Evolutionary conservation across 768 basidiomycete species (phyloP), one percentile per base, ranked within the genome.

Genomic region (Candolleomyces eurysporus): DNA sequence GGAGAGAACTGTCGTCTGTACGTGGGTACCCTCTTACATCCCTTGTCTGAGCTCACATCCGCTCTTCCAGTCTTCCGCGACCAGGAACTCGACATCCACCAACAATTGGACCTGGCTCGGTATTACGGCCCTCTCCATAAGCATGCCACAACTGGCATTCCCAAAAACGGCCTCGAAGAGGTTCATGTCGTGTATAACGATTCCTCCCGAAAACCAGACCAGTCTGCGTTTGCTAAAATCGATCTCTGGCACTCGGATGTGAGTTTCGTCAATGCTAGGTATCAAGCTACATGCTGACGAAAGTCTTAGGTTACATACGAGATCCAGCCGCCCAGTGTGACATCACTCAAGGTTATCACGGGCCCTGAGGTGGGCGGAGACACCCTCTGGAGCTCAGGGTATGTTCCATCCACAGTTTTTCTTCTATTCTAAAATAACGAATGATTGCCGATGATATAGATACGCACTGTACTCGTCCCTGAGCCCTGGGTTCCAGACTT

Each of bases 161-260:
- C 92, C 2, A 82, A 84, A 67, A 84, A 80, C 17, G 91, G 91
- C 16, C 78, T 91, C 4, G 87, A 91, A 67, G 88, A 90, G 75
- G 89, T 90, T 5, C 90, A 92, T 65, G 79, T 90, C 50, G 88
- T 90, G 26, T 92, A 88, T 72, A 89, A 84, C 62, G 87, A 89
- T 70, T 75, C 81, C 22, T 84, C 83, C 10, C 78, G 84, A 17
- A 83, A 86, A 54, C 87, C 86, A 10, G 86, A 90, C 65, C 68
- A 83, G 5, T 73, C 81, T 36, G 82, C 88, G 6, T 93, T 89
- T 69, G 82, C 89, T 13, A 88, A 89, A 69, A 65, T 86, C 14
- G 92, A 92, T 65, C 80, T 94, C 19, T 92, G 89, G 87, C 91
- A 93, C 73, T 85, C 87, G 2, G 93, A 94, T 71, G 90, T 90